Evolutionary conservation across 2,329 filamentous ascomycete species (phyloP), one percentile per base, ranked within the genome.

Genomic region (Bisporella sp.): DNA sequence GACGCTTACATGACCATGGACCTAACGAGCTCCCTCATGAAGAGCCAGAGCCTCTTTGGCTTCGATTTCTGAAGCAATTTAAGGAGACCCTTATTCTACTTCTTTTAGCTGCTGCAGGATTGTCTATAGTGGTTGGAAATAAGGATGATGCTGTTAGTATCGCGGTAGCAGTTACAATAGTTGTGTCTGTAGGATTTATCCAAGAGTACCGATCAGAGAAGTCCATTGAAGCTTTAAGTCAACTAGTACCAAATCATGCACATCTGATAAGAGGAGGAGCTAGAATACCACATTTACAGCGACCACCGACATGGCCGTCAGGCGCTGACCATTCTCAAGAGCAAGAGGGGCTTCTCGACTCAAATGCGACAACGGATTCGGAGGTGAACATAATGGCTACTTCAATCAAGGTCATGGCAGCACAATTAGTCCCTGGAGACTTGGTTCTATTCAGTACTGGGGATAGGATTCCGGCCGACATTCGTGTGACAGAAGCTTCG

Each of bases 121-220:
- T 95, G 39, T 97, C 92, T 0, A 81, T 97, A 45, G 69, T 97
- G 41, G 85, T 99, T 68, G 90, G 91, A 47, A 99, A 99, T 64
- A 83, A 85, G 64, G 92, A 97, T 62, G 95, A 99, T 71, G 92
- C 92, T 5, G 73, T 99, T 61, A 97, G 92, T 68, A 99, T 99
- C 64, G 87, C 92, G 0, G 84, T 96, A 32, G 93, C 93, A 2
- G 93, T 99, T 28, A 96, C 91, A 30, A 99, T 99, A 60, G 93
- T 99, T 5, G 91, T 99, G 29, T 87, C 86, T 0, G 93, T 99
- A 41, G 93, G 92, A 2, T 99, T 99, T 61, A 82, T 97, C 47
- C 93, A 99, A 66, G 93, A 99, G 70, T 99, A 99, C 68, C 79
- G 93, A 52, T 97, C 93, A 6, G 93, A 99, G 67, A 95, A 99